Base-by-base conservation (phyloP, 2,329 filamentous ascomycete species). In the Trichoderma aggressivum region DNA sequence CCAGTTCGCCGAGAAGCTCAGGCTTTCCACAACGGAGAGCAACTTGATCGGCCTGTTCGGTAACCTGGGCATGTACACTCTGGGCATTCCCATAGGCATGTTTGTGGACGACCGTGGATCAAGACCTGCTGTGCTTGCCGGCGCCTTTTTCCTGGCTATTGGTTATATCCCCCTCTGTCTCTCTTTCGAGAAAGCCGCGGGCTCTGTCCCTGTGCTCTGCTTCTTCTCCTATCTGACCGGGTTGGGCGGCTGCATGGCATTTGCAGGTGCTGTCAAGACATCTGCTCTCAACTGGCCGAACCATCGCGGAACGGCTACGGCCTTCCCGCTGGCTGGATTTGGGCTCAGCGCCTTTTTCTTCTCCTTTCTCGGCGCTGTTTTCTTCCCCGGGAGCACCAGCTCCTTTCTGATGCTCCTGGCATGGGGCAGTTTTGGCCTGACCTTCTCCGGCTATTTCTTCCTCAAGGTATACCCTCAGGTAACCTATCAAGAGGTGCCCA, bases 341-440 rank as follows among this genome's bases (percentile, higher is more conserved):
- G 96, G 96, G 3, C 83, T 99, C 71, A 98, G 94, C 79, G 96
- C 96, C 69, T 96, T 99, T 82, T 97, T 98, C 84, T 99, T 98
- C 83, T 95, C 96, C 0, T 86, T 91, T 3, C 82, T 97, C 39
- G 93, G 94, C 26, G 89, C 89, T 21, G 78, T 97, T 60, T 84
- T 93, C 53, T 94, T 97, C 78, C 92, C 93, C 3, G 93, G 94
- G 50, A 90, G 97, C 76, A 96, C 94, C 1, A 91, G 91, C 70
- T 88, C 88, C 50, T 94, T 98, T 76, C 86, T 99, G 71, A 84
- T 95, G 74, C 84, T 98, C 32, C 85, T 99, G 53, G 90, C 94
- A 4, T 85, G 89, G 73, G 94, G 94, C 18, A 98, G 95, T 1
- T 92, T 91, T 72, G 82, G 87, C 62, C 86, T 98, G 76, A 91